phyloP scores from a whole-genome alignment of 2,329 filamentous ascomycete species.

The Chaetomium sp. region DNA sequence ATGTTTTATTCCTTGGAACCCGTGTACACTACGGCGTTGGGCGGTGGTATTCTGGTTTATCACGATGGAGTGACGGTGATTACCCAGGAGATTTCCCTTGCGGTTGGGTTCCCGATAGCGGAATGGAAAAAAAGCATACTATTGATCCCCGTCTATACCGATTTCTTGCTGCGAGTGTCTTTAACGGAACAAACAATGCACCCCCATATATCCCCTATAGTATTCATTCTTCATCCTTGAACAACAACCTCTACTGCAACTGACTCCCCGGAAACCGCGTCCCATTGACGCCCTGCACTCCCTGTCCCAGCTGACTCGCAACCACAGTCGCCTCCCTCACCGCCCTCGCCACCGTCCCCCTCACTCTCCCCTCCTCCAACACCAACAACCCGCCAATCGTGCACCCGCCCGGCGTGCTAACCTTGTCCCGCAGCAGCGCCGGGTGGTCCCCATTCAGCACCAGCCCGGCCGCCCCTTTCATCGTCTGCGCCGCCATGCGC shows the following conservation, averaged over 20 bases:
- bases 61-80: background rate
- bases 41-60: background rate
- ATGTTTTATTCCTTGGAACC: background rate
- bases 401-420: slow-evolving; percentile 71
- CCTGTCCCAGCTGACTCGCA: slow-evolving; percentile 58
- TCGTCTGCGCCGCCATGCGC: slow-evolving; percentile 72
- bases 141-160: background rate
- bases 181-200: background rate
- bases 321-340: slow-evolving; percentile 65
- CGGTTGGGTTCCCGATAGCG: background rate
- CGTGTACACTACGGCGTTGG: slow-evolving; percentile 14
- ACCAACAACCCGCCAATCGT: slow-evolving; percentile 69
- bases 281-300: slow-evolving; percentile 44
- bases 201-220: no score
- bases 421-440: slow-evolving; percentile 66
- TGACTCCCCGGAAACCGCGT: slow-evolving; percentile 31
- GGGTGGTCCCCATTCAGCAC: slow-evolving; percentile 69
- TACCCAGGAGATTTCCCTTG: background rate
- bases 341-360: slow-evolving; percentile 60
- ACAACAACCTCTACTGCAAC: slow-evolving; percentile 10
- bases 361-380: slow-evolving; percentile 65
- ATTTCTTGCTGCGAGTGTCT: no score
- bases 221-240: background rate
- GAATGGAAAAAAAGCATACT: background rate
- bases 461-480: slow-evolving; percentile 65